phyloP scores from a whole-genome alignment of 2,329 filamentous ascomycete genomes.

The Setomelanomma holmii region DNA sequence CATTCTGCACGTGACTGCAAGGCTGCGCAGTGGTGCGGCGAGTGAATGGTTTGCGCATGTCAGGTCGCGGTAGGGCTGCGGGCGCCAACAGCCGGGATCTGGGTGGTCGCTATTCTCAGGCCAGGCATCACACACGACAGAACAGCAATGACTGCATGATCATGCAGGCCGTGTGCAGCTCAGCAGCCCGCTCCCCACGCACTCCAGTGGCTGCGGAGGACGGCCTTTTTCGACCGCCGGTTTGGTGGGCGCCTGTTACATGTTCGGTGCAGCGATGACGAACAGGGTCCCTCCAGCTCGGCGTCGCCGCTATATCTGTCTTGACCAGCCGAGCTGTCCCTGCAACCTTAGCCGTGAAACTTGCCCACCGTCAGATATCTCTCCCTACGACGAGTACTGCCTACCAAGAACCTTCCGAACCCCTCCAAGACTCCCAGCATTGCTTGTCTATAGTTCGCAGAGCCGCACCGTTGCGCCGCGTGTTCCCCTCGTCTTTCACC shows the following conservation, averaged over 20 bases:
- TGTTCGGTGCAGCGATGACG: neutral
- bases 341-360: conserved; percentile 5
- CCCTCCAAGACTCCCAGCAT: neutral
- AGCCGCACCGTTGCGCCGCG: conserved; percentile 1
- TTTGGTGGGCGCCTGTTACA: neutral
- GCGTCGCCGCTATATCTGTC: conserved; percentile 19
- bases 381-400: neutral
- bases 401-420: neutral
- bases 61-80: neutral
- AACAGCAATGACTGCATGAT: neutral
- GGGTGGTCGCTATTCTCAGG: neutral
- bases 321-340: conserved; percentile 8
- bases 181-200: neutral
- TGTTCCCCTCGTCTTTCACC: neutral
- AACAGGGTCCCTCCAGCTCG: neutral
- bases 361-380: neutral
- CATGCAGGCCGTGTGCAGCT: neutral
- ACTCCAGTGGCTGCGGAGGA: neutral
- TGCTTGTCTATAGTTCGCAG: neutral
- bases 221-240: neutral
- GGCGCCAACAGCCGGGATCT: conserved; percentile 3
- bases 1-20: neutral
- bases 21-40: conserved; percentile 3
- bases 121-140: neutral
- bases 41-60: neutral